Evolutionary conservation across 176 grass and related monocot genomes (phyloP), one percentile per base, ranked within the genome.

Genomic region (Dendrocalamus sinicus): DNA sequence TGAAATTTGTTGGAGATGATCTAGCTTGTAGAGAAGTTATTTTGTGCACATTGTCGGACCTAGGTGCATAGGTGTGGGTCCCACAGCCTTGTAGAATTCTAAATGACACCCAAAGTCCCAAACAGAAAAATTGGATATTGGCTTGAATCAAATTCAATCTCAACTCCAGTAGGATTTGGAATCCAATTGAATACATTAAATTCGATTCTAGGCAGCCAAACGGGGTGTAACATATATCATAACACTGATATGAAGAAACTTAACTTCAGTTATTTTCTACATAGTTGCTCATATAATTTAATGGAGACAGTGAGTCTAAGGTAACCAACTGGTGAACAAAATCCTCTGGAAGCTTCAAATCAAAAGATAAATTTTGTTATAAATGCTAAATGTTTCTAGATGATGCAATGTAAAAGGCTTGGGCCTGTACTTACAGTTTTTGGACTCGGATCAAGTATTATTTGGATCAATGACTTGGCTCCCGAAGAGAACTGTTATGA

Each of bases 381-480:
- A 77, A 41, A 84, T 70, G 67, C 80, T 72, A 87, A 85, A 61
- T 83, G 76, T 80, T 83, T 54, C 17, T 43, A 60, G 12, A 89
- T 70, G 28, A 76, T 83, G 30, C 35, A 76, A 77, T 41, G 7
- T 67, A 77, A 86, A 4, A 64, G 67, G 16, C 17, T 35, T 12
- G 35, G 72, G 45, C 55, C 41, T 45, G 73, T 72, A 92, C 95
- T 95, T 83, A 98, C 96, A 88, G 85, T 88, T 85, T 73, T 89
- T 84, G 96, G 96, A 89, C 89, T 92, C 75, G 93, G 92, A 90
- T 99, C 88, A 70, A 99, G 90, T 77, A 99, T 92, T 90, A 72
- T 86, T 47, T 78, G 77, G 84, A 99, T 91, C 82, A 99, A 74
- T 82, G 87, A 90, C 12, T 74, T 96, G 44, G 86, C 88, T 70